These are phyloP conservation scores for Annulohypoxylon moriforme DNA, from an alignment of 495 filamentous ascomycete species.

Conservation along the genomic window DNA sequence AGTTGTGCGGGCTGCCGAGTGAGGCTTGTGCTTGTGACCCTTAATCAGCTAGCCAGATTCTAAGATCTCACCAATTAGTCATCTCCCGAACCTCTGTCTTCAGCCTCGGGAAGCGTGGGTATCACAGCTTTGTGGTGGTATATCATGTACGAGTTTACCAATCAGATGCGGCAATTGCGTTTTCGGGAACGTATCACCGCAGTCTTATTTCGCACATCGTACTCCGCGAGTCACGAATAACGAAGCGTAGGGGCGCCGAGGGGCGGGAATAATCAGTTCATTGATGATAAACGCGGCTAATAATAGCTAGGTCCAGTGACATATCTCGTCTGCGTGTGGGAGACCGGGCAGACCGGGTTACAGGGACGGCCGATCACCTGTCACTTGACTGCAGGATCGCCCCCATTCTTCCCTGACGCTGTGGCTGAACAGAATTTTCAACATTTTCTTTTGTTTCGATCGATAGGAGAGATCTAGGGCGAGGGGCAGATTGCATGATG, in stretches of 20 bases:
- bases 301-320: conserved; percentile 31
- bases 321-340: conserved; percentile 16
- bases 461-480: not conserved
- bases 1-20: conserved; percentile 4
- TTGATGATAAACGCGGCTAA: conserved; percentile 5
- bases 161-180: not conserved
- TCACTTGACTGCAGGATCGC: conserved; percentile 2
- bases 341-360: conserved; percentile 25
- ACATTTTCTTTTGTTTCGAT: not conserved
- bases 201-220: not conserved
- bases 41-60: not conserved
- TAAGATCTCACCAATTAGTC: conserved; percentile 25
- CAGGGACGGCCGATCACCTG: not conserved
- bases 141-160: not conserved
- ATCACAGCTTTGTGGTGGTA: not conserved
- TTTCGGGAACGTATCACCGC: not conserved
- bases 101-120: conserved; percentile 20
- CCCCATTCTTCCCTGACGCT: conserved; percentile 5
- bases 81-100: conserved; percentile 21
- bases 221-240: not conserved
- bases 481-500: not conserved
- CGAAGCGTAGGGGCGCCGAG: not conserved
- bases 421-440: not conserved
- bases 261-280: not conserved
- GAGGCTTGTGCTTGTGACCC: conserved; percentile 12